These are phyloP conservation scores for Petrea volubilis DNA, from an alignment of 257 asterid species.

Conservation along the genomic window DNA sequence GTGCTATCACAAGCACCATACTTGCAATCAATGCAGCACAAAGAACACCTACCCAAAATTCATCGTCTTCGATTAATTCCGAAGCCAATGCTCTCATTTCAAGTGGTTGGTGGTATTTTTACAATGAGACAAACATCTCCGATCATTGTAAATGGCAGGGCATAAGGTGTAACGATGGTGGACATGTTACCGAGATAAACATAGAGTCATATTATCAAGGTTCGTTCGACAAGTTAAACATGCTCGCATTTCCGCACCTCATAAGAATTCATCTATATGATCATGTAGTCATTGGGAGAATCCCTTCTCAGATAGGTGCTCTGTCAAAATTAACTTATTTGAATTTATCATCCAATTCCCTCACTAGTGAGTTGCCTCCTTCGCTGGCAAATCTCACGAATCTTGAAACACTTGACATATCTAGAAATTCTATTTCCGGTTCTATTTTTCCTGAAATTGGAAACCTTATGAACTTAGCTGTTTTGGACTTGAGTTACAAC, in stretches of 20 bases:
- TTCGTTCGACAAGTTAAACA: background rate
- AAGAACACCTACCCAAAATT: no score
- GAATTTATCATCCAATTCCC: background rate
- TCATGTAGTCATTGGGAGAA: background rate
- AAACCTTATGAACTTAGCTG: background rate
- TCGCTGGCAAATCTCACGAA: background rate
- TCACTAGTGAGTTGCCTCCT: background rate
- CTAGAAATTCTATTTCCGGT: background rate
- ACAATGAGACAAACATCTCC: background rate
- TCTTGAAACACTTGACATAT: background rate
- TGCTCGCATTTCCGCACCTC: background rate
- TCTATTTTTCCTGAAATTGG: background rate
- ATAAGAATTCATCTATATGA: background rate
- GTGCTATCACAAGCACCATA: no score
- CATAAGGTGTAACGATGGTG: background rate
- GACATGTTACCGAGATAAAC: background rate
- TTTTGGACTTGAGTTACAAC: background rate
- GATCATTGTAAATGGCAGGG: no score
- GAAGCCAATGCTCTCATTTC: background rate
- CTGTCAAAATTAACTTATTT: background rate
- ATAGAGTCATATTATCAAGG: no score
- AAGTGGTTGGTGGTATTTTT: background rate
- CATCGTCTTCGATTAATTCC: no score
- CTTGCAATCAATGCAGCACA: no score
- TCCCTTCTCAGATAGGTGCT: background rate